Conservation (phyloP, 805 yeast genomes). For the Kodamaea lidongshanica region DNA sequence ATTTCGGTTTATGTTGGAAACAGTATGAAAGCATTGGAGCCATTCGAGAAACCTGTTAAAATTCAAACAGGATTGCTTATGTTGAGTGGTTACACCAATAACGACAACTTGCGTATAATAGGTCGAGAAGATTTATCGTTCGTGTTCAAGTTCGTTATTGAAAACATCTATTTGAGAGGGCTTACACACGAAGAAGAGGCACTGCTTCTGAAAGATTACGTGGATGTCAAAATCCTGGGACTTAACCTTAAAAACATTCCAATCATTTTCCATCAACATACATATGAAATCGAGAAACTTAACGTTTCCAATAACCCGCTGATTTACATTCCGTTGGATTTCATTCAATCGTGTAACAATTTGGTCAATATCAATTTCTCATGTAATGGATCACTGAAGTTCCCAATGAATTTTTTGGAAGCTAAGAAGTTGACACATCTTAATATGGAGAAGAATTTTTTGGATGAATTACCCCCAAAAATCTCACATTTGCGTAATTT, state of each 20-base stretch:
- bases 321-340: slow-evolving; percentile 74
- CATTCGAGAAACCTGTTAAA: slow-evolving; percentile 68
- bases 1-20: slow-evolving; percentile 72
- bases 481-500: slow-evolving; percentile 49
- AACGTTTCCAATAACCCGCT: slow-evolving; percentile 87
- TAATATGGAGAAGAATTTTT: slow-evolving; percentile 73
- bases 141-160: slow-evolving; percentile 72
- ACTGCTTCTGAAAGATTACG: slow-evolving; percentile 57
- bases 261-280: slow-evolving; percentile 69
- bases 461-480: slow-evolving; percentile 54
- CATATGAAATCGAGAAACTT: slow-evolving; percentile 71
- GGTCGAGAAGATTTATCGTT: slow-evolving; percentile 82
- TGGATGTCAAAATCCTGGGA: slow-evolving; percentile 65
- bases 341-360: slow-evolving; percentile 75
- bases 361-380: slow-evolving; percentile 62
- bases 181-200: slow-evolving; percentile 65
- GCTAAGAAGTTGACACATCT: slow-evolving; percentile 61
- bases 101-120: slow-evolving; percentile 69
- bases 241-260: slow-evolving; percentile 81
- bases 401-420: slow-evolving; percentile 69
- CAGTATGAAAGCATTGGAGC: slow-evolving; percentile 63
- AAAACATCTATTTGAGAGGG: slow-evolving; percentile 54
- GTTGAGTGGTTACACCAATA: slow-evolving; percentile 70
- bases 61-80: slow-evolving; percentile 69
- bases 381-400: slow-evolving; percentile 62